Evolutionary conservation across 345 rosid genomes (phyloP).

Genomic region (Citrus medica): DNA sequence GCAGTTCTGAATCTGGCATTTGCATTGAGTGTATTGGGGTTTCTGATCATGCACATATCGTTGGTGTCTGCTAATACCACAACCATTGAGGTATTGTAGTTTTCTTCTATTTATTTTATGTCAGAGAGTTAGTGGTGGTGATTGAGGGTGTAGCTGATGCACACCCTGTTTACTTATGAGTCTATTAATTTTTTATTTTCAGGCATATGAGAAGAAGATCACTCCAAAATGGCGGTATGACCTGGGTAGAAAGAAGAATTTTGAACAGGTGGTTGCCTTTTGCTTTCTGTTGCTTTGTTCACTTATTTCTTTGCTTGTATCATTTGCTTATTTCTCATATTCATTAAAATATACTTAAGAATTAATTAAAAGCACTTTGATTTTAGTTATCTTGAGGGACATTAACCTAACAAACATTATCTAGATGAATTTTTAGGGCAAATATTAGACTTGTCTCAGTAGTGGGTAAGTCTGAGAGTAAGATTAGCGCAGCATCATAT

Average conservation of each 20-base stretch:
- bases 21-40: slow-evolving; percentile 92
- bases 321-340: background rate
- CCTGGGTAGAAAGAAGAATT: slow-evolving; percentile 80
- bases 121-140: background rate
- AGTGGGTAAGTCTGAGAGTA: background rate
- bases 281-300: background rate
- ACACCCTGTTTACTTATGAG: background rate
- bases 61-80: slow-evolving; percentile 87
- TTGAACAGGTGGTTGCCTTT: slow-evolving; percentile 67
- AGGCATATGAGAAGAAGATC: slow-evolving; percentile 98
- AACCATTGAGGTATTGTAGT: slow-evolving; percentile 76
- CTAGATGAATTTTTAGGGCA: background rate
- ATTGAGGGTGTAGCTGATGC: background rate
- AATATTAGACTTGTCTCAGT: background rate
- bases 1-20: slow-evolving; percentile 93
- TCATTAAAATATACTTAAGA: background rate
- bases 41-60: slow-evolving; percentile 88
- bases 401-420: background rate
- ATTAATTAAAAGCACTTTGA: background rate
- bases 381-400: background rate
- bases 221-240: slow-evolving; percentile 92
- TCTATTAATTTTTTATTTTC: slow-evolving; percentile 19
- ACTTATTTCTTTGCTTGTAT: background rate
- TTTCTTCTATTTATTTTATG: background rate
- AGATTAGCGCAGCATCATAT: background rate